Conservation (phyloP, 2,329 filamentous ascomycete species). For the Kalaharituber pfeilii region DNA sequence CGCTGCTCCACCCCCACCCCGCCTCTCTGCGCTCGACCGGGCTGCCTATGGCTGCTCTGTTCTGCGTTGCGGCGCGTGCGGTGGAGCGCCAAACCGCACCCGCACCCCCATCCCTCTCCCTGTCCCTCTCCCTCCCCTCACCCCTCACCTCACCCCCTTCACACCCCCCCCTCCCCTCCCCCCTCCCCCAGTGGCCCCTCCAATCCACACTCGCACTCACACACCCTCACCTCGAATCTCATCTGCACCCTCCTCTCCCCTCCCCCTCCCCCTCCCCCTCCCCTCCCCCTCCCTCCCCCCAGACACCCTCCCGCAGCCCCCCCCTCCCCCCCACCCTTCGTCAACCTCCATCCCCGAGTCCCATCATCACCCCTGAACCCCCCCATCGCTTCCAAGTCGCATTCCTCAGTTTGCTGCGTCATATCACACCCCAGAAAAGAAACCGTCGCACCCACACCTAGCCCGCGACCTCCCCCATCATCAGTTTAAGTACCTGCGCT, state of each 20-base stretch:
- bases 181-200: constrained; percentile 10
- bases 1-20: no score
- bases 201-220: constrained; percentile 8
- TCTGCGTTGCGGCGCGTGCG: no score
- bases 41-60: no score
- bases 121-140: no score
- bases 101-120: no score
- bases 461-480: constrained; percentile 7
- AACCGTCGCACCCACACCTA: constrained; percentile 8
- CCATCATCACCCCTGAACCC: not conserved
- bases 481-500: not conserved
- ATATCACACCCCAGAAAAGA: constrained; percentile 1
- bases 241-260: constrained; percentile 3
- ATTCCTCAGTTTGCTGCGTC: constrained; percentile 1
- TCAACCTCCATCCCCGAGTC: constrained; percentile 8
- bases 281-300: constrained; percentile 12
- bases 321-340: constrained; percentile 9
- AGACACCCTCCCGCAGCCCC: not conserved
- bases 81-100: no score
- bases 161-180: constrained; percentile 7
- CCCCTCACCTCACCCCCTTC: no score
- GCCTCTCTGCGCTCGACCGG: no score
- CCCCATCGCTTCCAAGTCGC: no score
- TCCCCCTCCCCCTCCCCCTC: constrained; percentile 8
- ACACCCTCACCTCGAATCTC: not conserved